Percentiles rank a stretch among this genome's conserved stretches.
These are phyloP conservation scores for Gracilariopsis chorda DNA, from an alignment of 23 red algal genomes.

Conservation along the genomic window DNA sequence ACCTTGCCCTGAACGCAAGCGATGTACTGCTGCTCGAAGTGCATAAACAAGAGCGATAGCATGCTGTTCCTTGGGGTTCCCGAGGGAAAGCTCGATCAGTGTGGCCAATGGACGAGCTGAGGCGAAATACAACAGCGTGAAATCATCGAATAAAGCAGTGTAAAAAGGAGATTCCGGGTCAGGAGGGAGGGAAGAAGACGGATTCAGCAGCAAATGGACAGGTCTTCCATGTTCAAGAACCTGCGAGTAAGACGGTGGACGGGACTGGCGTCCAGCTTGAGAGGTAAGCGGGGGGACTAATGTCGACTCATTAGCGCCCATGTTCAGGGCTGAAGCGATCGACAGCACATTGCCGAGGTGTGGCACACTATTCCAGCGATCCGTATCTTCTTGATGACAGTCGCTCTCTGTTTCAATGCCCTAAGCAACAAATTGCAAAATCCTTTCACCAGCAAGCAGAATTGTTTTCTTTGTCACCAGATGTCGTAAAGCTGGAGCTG, in stretches of 20 bases:
- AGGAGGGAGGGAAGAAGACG: not conserved
- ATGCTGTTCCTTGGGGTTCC: not conserved
- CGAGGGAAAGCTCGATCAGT: not conserved
- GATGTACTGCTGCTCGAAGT: slow-evolving; percentile 11
- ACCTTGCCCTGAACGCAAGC: not conserved
- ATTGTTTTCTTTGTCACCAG: too few relatives aligned
- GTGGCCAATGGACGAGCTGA: not conserved
- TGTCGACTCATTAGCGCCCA: slow-evolving; percentile 13
- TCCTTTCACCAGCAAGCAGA: too few relatives aligned
- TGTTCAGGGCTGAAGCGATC: not conserved
- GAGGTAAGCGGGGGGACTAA: not conserved
- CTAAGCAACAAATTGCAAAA: too few relatives aligned
- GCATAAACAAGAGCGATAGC: not conserved
- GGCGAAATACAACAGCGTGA: not conserved
- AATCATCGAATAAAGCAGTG: slow-evolving; percentile 9
- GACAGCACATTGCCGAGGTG: slow-evolving; percentile 12
- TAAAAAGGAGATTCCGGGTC: slow-evolving; percentile 15
- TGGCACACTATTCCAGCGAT: too few relatives aligned
- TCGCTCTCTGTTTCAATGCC: too few relatives aligned
- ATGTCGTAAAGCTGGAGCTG: too few relatives aligned
- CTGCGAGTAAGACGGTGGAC: not conserved
- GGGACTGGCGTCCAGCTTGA: not conserved
- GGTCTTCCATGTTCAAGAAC: not conserved
- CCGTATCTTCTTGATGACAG: too few relatives aligned
- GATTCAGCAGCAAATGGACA: not conserved